A percentile compares a stretch with the other conserved stretches of the same genome.
These are phyloP conservation scores for Penicillium sclerotigenum DNA, from an alignment of 2,329 filamentous ascomycete species.

Conservation along the genomic window DNA sequence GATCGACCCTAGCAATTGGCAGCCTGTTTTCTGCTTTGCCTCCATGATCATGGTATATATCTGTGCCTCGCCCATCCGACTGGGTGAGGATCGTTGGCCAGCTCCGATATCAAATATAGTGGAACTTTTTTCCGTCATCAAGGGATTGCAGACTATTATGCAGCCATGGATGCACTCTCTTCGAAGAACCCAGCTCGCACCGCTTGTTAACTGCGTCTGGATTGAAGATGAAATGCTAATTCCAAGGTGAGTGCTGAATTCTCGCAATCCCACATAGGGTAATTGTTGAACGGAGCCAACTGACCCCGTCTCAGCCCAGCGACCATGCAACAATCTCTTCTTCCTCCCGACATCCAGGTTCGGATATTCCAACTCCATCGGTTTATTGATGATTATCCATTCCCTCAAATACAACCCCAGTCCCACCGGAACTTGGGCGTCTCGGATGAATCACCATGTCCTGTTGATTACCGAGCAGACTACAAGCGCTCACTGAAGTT, in stretches of 20 bases:
- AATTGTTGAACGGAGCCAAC: background rate
- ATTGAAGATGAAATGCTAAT: conserved; percentile 13
- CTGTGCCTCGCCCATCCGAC: conserved; percentile 10
- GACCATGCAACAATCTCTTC: conserved; percentile 11
- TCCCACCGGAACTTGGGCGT: background rate
- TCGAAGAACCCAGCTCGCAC: conserved; percentile 13
- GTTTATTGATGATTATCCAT: conserved; percentile 18
- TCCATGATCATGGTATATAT: conserved; percentile 18
- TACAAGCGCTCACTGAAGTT: conserved; percentile 11
- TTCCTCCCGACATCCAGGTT: conserved; percentile 16
- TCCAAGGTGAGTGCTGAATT: conserved; percentile 8
- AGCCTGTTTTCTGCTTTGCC: conserved; percentile 21
- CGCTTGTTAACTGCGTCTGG: conserved; percentile 16
- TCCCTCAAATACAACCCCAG: conserved; percentile 1
- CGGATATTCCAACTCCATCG: conserved; percentile 12
- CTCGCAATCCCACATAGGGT: background rate
- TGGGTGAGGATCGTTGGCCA: conserved; percentile 14
- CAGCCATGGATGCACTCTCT: conserved; percentile 16
- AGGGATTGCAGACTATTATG: conserved; percentile 20
- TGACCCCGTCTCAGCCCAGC: conserved; percentile 6
- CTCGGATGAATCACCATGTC: background rate
- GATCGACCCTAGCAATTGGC: conserved; percentile 19
- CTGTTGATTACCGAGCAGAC: conserved; percentile 7
- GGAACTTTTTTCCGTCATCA: conserved; percentile 18
- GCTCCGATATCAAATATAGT: conserved; percentile 17